These are phyloP conservation scores for Phaffia rhodozyma DNA, from an alignment of 1,284 basidiomycete species.

Conservation along the genomic window DNA sequence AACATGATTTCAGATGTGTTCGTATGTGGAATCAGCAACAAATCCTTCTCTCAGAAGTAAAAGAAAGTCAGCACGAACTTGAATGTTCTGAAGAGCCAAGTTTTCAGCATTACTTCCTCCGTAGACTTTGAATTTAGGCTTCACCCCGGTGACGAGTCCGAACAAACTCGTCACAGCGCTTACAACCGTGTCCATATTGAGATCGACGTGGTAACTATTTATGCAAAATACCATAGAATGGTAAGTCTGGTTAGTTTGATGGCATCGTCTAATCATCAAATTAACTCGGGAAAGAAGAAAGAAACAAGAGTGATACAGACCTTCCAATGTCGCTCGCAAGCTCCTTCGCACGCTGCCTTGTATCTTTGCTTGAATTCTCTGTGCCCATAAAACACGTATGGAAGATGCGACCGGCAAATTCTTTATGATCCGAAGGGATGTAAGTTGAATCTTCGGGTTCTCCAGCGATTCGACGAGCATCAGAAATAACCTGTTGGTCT, in stretches of 20 bases:
- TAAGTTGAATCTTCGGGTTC: constrained; percentile 69
- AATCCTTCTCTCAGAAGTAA: not conserved
- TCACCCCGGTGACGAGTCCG: constrained; percentile 63
- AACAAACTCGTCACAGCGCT: constrained; percentile 75
- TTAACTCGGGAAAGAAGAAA: not conserved
- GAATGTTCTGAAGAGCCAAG: constrained; percentile 93
- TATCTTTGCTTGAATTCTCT: constrained; percentile 82
- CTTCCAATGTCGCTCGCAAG: constrained; percentile 80
- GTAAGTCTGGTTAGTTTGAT: not conserved
- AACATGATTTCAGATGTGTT: not conserved
- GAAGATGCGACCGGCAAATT: constrained; percentile 78
- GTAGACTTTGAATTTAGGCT: constrained; percentile 75
- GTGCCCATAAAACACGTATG: constrained; percentile 99
- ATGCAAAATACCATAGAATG: not conserved
- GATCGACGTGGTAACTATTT: constrained; percentile 74
- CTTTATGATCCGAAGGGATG: constrained; percentile 68
- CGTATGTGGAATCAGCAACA: not conserved
- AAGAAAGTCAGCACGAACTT: constrained; percentile 40
- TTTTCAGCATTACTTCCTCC: constrained; percentile 85
- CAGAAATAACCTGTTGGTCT: constrained; percentile 79
- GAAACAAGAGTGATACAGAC: constrained; percentile 36
- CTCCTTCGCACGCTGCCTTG: constrained; percentile 70
- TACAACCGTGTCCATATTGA: constrained; percentile 93
- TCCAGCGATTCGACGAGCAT: constrained; percentile 78
- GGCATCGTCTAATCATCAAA: not conserved